Evolutionary conservation across 164 flowering plant species (phyloP).

Genomic region (Sextonia rubra): DNA sequence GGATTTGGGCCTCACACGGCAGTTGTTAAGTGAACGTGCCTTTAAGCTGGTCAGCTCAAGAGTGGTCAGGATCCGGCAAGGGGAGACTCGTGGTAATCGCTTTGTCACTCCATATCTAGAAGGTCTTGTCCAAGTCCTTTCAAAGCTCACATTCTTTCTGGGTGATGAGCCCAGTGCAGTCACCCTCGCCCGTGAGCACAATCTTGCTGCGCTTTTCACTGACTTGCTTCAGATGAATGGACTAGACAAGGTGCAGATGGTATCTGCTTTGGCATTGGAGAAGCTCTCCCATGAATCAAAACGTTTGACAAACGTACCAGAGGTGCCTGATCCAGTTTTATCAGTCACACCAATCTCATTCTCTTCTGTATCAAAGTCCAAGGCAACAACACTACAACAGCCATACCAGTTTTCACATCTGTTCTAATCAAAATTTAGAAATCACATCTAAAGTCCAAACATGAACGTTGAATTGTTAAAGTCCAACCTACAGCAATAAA

Average conservation of each 20-base stretch:
- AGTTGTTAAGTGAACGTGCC: slow-evolving; percentile 72
- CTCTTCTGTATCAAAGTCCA: no score
- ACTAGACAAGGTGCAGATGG: slow-evolving; percentile 83
- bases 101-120: slow-evolving; percentile 79
- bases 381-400: no score
- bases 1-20: slow-evolving; percentile 72
- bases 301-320: slow-evolving; percentile 58
- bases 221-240: slow-evolving; percentile 78
- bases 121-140: slow-evolving; percentile 77
- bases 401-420: no score
- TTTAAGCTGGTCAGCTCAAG: slow-evolving; percentile 48
- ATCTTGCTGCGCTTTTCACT: slow-evolving; percentile 61
- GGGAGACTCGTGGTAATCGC: slow-evolving; percentile 64
- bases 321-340: slow-evolving; percentile 55
- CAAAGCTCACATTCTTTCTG: slow-evolving; percentile 73
- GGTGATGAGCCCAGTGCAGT: slow-evolving; percentile 54
- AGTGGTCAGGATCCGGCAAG: slow-evolving; percentile 51
- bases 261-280: slow-evolving; percentile 79
- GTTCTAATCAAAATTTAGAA: no score
- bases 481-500: no score
- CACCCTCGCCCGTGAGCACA: slow-evolving; percentile 53
- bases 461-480: no score
- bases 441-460: no score
- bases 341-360: no score
- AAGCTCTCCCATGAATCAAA: slow-evolving; percentile 68